Percentiles rank a stretch among this genome's conserved stretches.
These are phyloP conservation scores for Grigorovia jiainica DNA, from an alignment of 805 yeast species.

Conservation along the genomic window DNA sequence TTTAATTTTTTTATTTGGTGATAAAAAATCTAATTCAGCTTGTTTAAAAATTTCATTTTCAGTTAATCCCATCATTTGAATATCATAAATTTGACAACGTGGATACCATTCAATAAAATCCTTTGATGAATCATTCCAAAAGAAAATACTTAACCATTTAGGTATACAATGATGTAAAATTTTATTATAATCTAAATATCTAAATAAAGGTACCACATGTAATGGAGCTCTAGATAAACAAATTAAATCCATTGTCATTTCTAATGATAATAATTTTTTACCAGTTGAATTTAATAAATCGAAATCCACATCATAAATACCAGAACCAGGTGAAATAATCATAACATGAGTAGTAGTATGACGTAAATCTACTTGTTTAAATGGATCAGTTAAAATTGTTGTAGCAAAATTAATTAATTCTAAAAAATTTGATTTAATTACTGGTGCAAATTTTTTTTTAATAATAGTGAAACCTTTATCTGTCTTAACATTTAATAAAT, in stretches of 20 bases:
- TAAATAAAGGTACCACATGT: constrained; percentile 81
- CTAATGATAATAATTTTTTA: constrained; percentile 63
- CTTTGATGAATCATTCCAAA: constrained; percentile 55
- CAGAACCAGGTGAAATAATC: constrained; percentile 85
- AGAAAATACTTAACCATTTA: constrained; percentile 90
- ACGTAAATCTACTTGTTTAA: constrained; percentile 74
- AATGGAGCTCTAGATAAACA: constrained; percentile 87
- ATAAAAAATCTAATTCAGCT: constrained; percentile 54
- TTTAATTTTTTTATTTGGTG: constrained; percentile 21
- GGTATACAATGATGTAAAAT: constrained; percentile 71
- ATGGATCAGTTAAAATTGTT: constrained; percentile 64
- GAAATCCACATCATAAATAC: constrained; percentile 85
- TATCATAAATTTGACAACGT: constrained; percentile 82
- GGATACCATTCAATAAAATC: constrained; percentile 71
- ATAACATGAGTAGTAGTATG: constrained; percentile 89
- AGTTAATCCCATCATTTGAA: constrained; percentile 98
- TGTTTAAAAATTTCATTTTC: constrained; percentile 70
- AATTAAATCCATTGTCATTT: constrained; percentile 79
- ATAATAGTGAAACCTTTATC: constrained; percentile 30
- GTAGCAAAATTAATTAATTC: constrained; percentile 84
- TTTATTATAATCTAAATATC: constrained; percentile 49
- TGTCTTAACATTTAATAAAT: constrained; percentile 43
- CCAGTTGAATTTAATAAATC: constrained; percentile 67
- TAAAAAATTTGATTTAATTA: constrained; percentile 79
- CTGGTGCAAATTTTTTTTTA: constrained; percentile 64